Evolutionary conservation across 2,329 filamentous ascomycete genomes (phyloP), one percentile per base, ranked within the genome.

Genomic region (Neocatenulostroma microsporum): DNA sequence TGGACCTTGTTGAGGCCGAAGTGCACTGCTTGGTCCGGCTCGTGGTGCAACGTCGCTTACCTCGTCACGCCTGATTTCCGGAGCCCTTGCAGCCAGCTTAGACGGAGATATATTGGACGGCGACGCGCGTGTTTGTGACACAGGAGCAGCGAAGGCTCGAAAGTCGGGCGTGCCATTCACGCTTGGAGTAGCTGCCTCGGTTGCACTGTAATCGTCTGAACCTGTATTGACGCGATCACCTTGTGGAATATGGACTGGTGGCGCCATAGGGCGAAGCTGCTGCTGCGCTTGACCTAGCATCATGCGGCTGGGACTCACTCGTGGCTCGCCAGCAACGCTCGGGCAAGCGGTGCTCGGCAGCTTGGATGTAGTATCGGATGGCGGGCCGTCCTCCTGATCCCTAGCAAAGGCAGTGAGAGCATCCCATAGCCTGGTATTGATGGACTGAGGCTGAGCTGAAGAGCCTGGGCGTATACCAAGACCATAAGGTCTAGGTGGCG

Each of bases 181-280:
- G 45, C 64, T 69, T 8, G 68, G 66, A 12, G 68, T 70, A 4
- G 64, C 65, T 19, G 66, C 54, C 44, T 71, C 67, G 4, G 67
- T 70, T 12, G 63, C 64, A 45, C 65, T 70, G 41, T 61, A 60
- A 11, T 67, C 63, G 14, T 66, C 63, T 2, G 56, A 36, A n/a
- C 41, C 45, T 15, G 39, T 37, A 9, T 40, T 34, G n/a, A 39
- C 36, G 20, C 38, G 21, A 10, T 44, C 38, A 12, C 30, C 37
- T 4, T 43, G 33, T 8, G 52, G 50, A n/a, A 56, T 53, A n/a
- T 38, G 43, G 15, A 58, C 30, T 12, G 56, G 54, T 18, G 56
- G 56, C 4, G 38, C 49, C 49, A 56, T 57, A 4, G 45, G 21
- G 12, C 46, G 32, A 9, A 25, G 12, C 20, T 29, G 34, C 21